Evolutionary conservation across 23 red algal genomes (phyloP).

Genomic region (Pyropia haitanensis): DNA sequence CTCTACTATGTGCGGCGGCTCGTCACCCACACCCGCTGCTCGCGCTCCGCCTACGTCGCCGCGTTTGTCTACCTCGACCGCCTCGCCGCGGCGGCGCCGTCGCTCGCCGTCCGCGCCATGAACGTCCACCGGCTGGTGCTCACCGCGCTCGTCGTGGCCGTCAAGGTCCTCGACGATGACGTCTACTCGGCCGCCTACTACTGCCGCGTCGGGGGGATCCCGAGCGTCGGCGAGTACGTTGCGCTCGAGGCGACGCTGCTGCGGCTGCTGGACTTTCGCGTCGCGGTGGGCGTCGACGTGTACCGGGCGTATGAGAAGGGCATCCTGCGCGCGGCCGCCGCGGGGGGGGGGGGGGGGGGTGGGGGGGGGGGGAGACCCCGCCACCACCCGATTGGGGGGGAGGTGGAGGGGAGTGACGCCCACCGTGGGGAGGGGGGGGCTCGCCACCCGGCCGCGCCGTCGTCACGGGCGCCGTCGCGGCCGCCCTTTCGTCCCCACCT

Average conservation of each 20-base stretch:
- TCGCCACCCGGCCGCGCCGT: too few relatives aligned
- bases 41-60: conserved; percentile 21
- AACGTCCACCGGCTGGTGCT: conserved; percentile 86
- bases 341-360: too few relatives aligned
- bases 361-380: too few relatives aligned
- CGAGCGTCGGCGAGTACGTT: conserved; percentile 58
- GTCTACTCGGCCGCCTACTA: conserved; percentile 80
- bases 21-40: conserved; percentile 45
- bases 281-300: conserved; percentile 27
- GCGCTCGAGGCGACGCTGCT: conserved; percentile 67
- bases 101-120: conserved; percentile 16
- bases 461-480: too few relatives aligned
- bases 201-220: conserved; percentile 78
- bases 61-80: conserved; percentile 46
- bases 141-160: conserved; percentile 64
- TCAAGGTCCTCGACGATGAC: conserved; percentile 81
- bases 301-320: conserved; percentile 12
- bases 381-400: too few relatives aligned
- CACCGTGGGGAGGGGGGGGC: too few relatives aligned
- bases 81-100: conserved; percentile 6
- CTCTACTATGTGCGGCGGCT: conserved; percentile 41
- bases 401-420: too few relatives aligned
- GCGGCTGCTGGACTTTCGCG: conserved; percentile 27
- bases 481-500: too few relatives aligned
- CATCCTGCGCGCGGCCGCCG: too few relatives aligned